phyloP scores from a whole-genome alignment of 1,284 basidiomycete species.

The Sporisorium exsertum region DNA sequence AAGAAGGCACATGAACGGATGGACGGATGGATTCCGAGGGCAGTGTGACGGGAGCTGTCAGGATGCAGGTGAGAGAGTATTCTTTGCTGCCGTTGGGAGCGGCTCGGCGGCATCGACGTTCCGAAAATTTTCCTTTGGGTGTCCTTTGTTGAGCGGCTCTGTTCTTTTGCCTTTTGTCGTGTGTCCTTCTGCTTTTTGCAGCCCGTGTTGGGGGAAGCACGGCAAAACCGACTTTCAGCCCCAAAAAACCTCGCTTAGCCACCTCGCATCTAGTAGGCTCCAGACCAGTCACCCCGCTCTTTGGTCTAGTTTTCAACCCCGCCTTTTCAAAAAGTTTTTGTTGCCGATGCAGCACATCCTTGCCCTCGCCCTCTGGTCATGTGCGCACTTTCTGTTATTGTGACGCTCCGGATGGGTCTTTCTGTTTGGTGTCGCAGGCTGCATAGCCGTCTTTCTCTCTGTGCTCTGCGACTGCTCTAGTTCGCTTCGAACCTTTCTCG shows the following conservation, averaged over 20 bases:
- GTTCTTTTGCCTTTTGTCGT: too few species aligned
- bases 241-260: constrained; percentile 1
- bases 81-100: not conserved
- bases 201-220: too few species aligned
- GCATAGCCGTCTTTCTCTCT: not conserved
- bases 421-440: not conserved
- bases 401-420: not conserved
- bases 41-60: too few species aligned
- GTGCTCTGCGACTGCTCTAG: not conserved
- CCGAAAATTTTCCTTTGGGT: not conserved
- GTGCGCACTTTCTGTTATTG: not conserved
- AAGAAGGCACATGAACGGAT: too few species aligned
- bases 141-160: not conserved
- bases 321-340: constrained; percentile 17
- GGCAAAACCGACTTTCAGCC: not conserved
- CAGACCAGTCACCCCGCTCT: constrained; percentile 11
- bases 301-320: constrained; percentile 24
- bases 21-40: too few species aligned
- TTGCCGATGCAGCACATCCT: not conserved
- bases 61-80: too few species aligned
- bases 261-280: not conserved
- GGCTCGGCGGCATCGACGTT: not conserved
- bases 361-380: not conserved
- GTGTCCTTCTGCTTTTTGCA: too few species aligned
- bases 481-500: not conserved